Conservation (phyloP, 106 monocot species). For the Platanthera zijinensis region DNA sequence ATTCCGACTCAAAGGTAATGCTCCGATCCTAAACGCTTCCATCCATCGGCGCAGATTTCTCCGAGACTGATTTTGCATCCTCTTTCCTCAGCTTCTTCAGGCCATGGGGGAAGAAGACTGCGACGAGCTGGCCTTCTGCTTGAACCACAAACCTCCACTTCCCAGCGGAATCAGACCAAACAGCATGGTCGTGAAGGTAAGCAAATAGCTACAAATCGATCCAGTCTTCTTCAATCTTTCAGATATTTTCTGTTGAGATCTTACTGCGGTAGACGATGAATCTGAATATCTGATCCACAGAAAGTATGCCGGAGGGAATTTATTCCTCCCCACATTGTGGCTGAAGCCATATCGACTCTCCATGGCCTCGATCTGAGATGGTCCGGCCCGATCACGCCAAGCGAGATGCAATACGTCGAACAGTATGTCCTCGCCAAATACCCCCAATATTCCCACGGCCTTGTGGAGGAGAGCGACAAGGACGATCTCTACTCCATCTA, state of each 20-base stretch:
- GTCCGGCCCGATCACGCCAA: slow-evolving; percentile 63
- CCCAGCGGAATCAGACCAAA: slow-evolving; percentile 34
- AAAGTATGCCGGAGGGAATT: slow-evolving; percentile 45
- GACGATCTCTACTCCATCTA: slow-evolving; percentile 32
- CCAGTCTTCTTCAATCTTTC: neutral
- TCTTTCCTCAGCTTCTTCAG: neutral
- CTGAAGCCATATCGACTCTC: slow-evolving; percentile 59
- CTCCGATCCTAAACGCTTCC: neutral
- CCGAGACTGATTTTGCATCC: slow-evolving; percentile 28
- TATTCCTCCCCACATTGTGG: slow-evolving; percentile 62
- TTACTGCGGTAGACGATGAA: neutral
- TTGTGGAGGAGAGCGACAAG: slow-evolving; percentile 48
- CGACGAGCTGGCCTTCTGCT: slow-evolving; percentile 9
- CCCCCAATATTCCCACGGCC: slow-evolving; percentile 63
- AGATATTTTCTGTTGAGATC: neutral
- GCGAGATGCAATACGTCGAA: slow-evolving; percentile 50
- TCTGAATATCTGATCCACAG: slow-evolving; percentile 13
- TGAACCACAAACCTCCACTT: slow-evolving; percentile 16
- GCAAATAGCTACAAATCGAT: neutral
- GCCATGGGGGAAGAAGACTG: slow-evolving; percentile 8
- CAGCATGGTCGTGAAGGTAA: slow-evolving; percentile 58
- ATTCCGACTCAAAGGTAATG: slow-evolving; percentile 16
- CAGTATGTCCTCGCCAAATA: slow-evolving; percentile 60
- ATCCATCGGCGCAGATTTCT: slow-evolving; percentile 42
- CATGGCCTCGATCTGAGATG: slow-evolving; percentile 57